Base-by-base conservation (phyloP, 2,329 filamentous ascomycete species). In the Pseudocercospora vitis region DNA sequence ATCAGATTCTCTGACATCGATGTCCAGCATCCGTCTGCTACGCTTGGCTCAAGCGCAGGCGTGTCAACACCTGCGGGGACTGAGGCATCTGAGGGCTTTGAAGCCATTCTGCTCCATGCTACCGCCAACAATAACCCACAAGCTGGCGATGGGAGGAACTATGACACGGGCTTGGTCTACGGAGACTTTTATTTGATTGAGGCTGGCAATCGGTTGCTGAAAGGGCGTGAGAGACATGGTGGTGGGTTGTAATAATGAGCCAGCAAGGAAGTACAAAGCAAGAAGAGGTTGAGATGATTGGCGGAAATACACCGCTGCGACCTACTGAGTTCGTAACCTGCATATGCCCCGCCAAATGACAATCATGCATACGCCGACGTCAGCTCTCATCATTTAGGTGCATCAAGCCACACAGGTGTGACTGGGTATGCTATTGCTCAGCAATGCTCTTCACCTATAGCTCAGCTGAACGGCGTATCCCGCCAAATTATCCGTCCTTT, bases 111-210 rank as follows among this genome's bases (percentile, higher is more conserved):
- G 18, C 51, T 58, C 50, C 58, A 60, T 53, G 58, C 52, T 7
- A 60, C 58, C 4, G 55, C 54, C 11, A 60, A 60, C 26, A 60
- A 58, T 26, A 60, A 60, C 28, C 55, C 52, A 6, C 23, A 32
- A 11, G 58, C 58, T 9, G 50, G 54, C 11, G 44, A 56, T 21
- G 55, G 46, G 7, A 48, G 33, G 35, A 60, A 50, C 11, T 60
- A 49, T 19, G 55, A 58, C 24, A 50, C 46, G 9, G 58, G 58
- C 12, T 32, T 60, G 26, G 51, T 53, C 12, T 60, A 60, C 35
- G 58, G 55, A 3, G 55, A 60, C 40, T 58, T 51, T 31, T 58
- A 60, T 29, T 40, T 60, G 3, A 47, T 60, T 12, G 53, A 60
- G 14, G 58, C 55, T 29, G 55, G 53, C 2, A 50, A 60, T 21